Base-by-base conservation (phyloP, 345 rosid genomes). In the Gossypium rotundifolium region DNA sequence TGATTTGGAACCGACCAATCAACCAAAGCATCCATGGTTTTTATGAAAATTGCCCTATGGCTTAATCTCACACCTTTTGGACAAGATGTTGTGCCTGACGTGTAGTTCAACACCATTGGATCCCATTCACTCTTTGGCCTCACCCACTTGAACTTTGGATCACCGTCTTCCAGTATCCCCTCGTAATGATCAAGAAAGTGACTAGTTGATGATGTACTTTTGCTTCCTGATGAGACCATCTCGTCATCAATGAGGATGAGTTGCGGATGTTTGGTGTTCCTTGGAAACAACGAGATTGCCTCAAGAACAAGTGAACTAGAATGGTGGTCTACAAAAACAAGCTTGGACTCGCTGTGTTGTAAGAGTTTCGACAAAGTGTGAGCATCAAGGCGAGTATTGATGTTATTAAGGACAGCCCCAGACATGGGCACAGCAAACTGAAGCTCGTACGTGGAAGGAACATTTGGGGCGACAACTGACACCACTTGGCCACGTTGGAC, bases 351-450 rank as follows among this genome's bases (percentile, higher is more conserved):
- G 63, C 88, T 66, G 77, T 89, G 93, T 1, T 44, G 81, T 1
- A 89, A 81, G 45, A 86, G 78, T 1, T 76, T 22, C 8, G 88
- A 85, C n/a, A 89, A 60, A 2, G 88, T 82, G 49, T 78, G 76
- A 0, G 91, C 82, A 20, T 89, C 91, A 1, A 86, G 81, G 22
- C 93, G 90, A 0, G 84, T 81, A 79, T 87, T 89, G 81, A 89
- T 70, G 85, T 78, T 89, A 78, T 84, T 85, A 48, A 87, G 81
- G 57, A 89, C 71, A 33, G 89, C 91, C 0, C 93, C 91, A 9
- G 91, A 79, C 91, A 87, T 86, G 44, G 91, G 93, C 9, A 89
- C 88, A 1, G 86, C 88, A 23, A 89, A 89, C 60, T 87, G 93
- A 49, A 89, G 89, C 79, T 89, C 93, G 72, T 87, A 87, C 79